Percentiles rank a stretch among this genome's conserved stretches.
phyloP scores from a whole-genome alignment of 2,329 filamentous ascomycete species.

The Sphaceloma murrayae region DNA sequence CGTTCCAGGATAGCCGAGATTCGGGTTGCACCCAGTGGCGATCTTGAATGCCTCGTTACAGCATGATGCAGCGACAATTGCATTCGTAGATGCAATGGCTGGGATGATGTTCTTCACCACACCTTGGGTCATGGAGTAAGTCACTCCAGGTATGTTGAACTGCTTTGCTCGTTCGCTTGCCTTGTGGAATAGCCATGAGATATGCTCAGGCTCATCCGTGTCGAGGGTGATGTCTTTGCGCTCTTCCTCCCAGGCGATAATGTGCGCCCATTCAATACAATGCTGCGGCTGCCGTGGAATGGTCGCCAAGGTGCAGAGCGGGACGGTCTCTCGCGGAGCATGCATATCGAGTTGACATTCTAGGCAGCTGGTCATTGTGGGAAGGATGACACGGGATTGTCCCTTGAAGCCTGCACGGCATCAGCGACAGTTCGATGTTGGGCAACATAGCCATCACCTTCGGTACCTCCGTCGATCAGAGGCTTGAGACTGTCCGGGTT shows the following conservation, averaged over 20 bases:
- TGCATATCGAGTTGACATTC: constrained; percentile 99
- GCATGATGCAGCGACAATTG: constrained; percentile 88
- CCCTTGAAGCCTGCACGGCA: constrained; percentile 70
- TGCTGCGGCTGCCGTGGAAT: constrained; percentile 96
- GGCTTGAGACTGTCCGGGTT: constrained; percentile 83
- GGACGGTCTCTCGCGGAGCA: constrained; percentile 90
- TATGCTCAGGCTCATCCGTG: constrained; percentile 92
- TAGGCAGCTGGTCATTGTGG: constrained; percentile 88
- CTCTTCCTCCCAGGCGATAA: constrained; percentile 84
- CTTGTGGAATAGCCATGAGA: constrained; percentile 90
- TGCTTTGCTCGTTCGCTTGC: constrained; percentile 72
- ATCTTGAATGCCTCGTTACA: constrained; percentile 98
- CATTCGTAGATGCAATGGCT: constrained; percentile 94
- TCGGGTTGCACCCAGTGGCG: constrained; percentile 69
- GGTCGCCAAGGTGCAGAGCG: constrained; percentile 89
- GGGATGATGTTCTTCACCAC: constrained; percentile 99
- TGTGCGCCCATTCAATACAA: constrained; percentile 97
- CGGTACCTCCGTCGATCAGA: constrained; percentile 90
- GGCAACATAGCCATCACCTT: constrained; percentile 45
- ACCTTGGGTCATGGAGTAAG: constrained; percentile 90
- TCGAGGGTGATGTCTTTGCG: constrained; percentile 69
- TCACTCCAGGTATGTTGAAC: constrained; percentile 85
- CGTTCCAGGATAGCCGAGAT: constrained; percentile 62
- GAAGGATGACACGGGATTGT: constrained; percentile 83
- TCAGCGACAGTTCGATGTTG: constrained; percentile 2